These are phyloP conservation scores for Anthracocystis panici-leucophaei DNA, from an alignment of 1,284 basidiomycete species.

Conservation along the genomic window DNA sequence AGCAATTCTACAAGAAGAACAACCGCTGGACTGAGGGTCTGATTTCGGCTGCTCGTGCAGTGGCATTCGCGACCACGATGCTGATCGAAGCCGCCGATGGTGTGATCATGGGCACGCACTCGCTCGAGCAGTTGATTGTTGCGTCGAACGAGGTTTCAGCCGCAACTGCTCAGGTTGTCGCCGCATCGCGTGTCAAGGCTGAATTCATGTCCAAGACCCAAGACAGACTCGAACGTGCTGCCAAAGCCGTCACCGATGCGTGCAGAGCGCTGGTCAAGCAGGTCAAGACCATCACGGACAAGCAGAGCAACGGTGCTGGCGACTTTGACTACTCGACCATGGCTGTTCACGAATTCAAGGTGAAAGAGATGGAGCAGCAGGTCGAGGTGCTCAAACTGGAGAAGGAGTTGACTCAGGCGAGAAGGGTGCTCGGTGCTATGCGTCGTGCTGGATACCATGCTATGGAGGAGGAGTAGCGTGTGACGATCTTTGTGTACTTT, in stretches of 20 bases:
- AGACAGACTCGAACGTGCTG: conserved; percentile 92
- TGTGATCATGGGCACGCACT: conserved; percentile 94
- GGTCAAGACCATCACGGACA: conserved; percentile 92
- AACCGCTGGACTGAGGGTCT: conserved; percentile 99
- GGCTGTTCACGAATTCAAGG: conserved; percentile 96
- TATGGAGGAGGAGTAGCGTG: conserved; percentile 55
- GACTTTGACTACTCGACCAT: conserved; percentile 90
- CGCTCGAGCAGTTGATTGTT: conserved; percentile 97
- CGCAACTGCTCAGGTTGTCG: conserved; percentile 96
- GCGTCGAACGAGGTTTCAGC: conserved; percentile 98
- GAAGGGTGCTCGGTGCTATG: conserved; percentile 67
- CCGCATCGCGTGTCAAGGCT: conserved; percentile 97
- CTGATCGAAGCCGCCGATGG: conserved; percentile 98
- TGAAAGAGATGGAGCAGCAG: conserved; percentile 89
- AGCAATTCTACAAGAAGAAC: conserved; percentile 99
- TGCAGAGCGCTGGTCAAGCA: conserved; percentile 96
- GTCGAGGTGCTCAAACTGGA: conserved; percentile 96
- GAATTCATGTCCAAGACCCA: conserved; percentile 99
- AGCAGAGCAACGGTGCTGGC: conserved; percentile 80
- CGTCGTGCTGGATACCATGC: conserved; percentile 67
- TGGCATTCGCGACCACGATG: conserved; percentile 95
- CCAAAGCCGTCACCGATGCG: conserved; percentile 98
- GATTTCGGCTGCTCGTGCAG: conserved; percentile 96
- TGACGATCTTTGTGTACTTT: background rate
- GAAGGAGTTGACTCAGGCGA: conserved; percentile 81